Base-by-base conservation (phyloP, 2,329 filamentous ascomycete genomes). In the Aspergillus phoenicis region DNA sequence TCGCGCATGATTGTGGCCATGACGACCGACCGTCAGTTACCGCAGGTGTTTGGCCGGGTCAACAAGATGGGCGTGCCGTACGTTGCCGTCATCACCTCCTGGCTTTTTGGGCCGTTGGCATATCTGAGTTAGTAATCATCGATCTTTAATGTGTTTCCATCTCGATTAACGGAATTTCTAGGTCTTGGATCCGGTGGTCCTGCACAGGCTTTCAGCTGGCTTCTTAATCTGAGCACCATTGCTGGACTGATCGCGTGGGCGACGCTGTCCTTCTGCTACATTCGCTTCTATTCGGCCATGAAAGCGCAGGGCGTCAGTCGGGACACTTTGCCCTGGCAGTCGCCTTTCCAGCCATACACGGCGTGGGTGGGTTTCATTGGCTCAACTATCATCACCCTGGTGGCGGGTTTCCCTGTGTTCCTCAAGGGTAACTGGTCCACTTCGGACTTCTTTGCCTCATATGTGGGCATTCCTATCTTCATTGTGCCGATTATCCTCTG, bases 321-420 rank as follows among this genome's bases (percentile, higher is more conserved):
- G 2, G 65, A 68, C 39, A 60, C 77, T 7, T 71, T 85, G 3
- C 82, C 84, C 0, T 86, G 83, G 69, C 63, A 77, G 26, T 81
- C 78, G 13, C 72, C 73, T 3, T 68, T 85, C 5, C 84, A 86
- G 66, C 84, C 89, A 1, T 91, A 88, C 71, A 84, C 84, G 1
- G 83, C 87, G 0, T 91, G 83, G 75, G 74, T 83, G 33, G 80
- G 83, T 13, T 83, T 91, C 1, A 71, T 84, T 39, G 71, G 87
- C 30, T 83, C 90, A 43, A 71, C 75, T 3, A 76, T 91, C 26
- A 80, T 91, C 13, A 86, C 84, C 2, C 73, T 91, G 4, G 86
- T 89, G 61, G 89, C 89, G 61, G 89, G 89, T 1, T 92, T 91
- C 75, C 82, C 87, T 5, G 72, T 74, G 2, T 75, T 75, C 59